Base-by-base conservation (phyloP, 306 rosid genomes). In the Luffa acutangula region DNA sequence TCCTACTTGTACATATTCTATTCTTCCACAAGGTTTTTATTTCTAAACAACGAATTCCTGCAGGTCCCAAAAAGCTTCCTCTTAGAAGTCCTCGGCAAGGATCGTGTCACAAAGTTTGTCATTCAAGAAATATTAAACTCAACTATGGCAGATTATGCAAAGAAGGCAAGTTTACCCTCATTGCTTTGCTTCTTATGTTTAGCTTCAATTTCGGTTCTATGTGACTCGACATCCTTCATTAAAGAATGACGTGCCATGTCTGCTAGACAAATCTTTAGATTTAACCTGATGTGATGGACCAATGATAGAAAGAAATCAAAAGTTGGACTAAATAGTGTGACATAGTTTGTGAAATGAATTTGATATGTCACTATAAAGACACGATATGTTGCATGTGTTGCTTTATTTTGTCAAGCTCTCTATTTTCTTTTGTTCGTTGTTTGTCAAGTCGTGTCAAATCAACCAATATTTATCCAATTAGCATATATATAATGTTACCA, bases 11-110 rank as follows among this genome's bases (percentile, higher is more conserved):
- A n/a, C 8, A 66, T 17, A 6, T 37, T 41, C 60, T 37, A 34
- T 75, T 78, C 73, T 62, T 69, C 56, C 80, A 45, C 71, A 70
- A 80, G 76, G 72, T 83, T 81, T 81, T 31, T 64, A 64, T 64
- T 43, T 69, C 81, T 58, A 65, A 79, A 25, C 76, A 46, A 11
- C 54, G 33, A 77, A 53, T 83, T 83, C n/a, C 67, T 48, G 78
- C 85, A 94, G 98, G 91, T 94, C 41, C 97, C 98, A 5, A 87
- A 83, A 67, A 79, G 85, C 87, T 94, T 90, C 85, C 93, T 94
- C 67, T 45, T 90, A 80, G 88, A 89, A 66, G 83, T 87, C 63
- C 87, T 90, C 70, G 98, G 98, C 69, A 84, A 92, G 80, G 92
- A 94, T 48, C 87, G 93, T 10, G 97, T 94, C 69, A 89, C 85